These are phyloP conservation scores for Rhamnella rubrinervis DNA, from an alignment of 331 rosid genomes.

Conservation along the genomic window DNA sequence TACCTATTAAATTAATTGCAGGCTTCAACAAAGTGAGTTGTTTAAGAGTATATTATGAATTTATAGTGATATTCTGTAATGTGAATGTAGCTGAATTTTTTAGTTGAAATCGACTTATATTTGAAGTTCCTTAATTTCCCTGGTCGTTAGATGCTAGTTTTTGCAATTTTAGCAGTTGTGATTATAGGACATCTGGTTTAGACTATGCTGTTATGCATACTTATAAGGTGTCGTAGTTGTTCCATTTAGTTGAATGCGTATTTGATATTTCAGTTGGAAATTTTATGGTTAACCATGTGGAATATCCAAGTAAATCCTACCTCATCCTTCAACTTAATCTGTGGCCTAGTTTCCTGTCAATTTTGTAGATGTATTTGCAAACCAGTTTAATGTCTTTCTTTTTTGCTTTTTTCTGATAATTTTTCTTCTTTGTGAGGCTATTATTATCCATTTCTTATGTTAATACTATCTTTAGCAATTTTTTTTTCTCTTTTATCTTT, in stretches of 20 bases:
- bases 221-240: too few species aligned
- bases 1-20: slow-evolving; percentile 65
- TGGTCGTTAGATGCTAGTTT: background rate
- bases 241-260: too few species aligned
- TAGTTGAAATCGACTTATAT: background rate
- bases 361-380: background rate
- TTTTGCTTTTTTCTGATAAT: background rate
- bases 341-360: background rate
- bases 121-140: background rate
- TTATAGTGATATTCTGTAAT: slow-evolving; percentile 4
- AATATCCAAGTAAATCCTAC: background rate
- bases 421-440: too few species aligned
- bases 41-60: slow-evolving; percentile 15
- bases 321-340: background rate
- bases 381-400: background rate
- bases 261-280: background rate
- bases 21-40: slow-evolving; percentile 72
- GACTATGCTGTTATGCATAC: too few species aligned
- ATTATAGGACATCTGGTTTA: too few species aligned
- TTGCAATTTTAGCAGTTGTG: too few species aligned
- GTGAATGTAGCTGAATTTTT: slow-evolving; percentile 9
- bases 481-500: too few species aligned
- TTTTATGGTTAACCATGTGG: background rate
- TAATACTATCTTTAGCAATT: too few species aligned
- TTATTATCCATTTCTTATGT: too few species aligned